Base-by-base conservation (phyloP, 2,329 filamentous ascomycete species). In the Diaporthe helianthi region DNA sequence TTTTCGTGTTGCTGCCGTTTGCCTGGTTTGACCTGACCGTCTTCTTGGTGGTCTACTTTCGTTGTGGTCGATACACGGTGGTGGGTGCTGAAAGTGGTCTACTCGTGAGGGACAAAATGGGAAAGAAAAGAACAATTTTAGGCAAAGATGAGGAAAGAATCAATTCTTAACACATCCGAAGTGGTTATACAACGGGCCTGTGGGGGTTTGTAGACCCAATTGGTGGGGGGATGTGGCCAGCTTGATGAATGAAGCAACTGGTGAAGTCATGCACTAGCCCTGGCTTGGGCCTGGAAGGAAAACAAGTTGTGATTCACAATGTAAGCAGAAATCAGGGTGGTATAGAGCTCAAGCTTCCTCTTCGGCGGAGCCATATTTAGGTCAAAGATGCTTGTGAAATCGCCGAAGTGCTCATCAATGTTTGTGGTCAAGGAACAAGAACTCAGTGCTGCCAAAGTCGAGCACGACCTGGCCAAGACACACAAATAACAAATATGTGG, bases 101-200 rank as follows among this genome's bases (percentile, higher is more conserved):
- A 17, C 3, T n/a, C 1, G 5, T 53, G 17, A 33, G 17, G 17
- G 19, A 13, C 10, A 2, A 3, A 8, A 52, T 26, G n/a, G 13
- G 0, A 0, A 46, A 22, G n/a, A 22, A 47, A 6, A 19, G 1
- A 4, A 13, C 9, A 1, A 17, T 19, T 3, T 52, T 29, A 1
- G 24, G 26, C 0, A 17, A 2, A 4, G 10, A 22, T 4, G 22
- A 31, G 24, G 4, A 31, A 29, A 8, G n/a, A 31, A 52, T 17
- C 4, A 38, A 15, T 19, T 19, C 2, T 29, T 1, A 19, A 4
- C 1, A 4, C 26, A 7, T 29, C 4, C 13, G 9, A 1, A 12
- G n/a, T 7, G 26, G 9, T 13, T 29, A 10, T 52, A n/a, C 24
- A 24, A 1, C 44, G 5, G 44, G n/a, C 12, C 9, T 12, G 10